Evolutionary conservation across 1,284 basidiomycete genomes (phyloP).

Genomic region (Rhodotorula glutinis): DNA sequence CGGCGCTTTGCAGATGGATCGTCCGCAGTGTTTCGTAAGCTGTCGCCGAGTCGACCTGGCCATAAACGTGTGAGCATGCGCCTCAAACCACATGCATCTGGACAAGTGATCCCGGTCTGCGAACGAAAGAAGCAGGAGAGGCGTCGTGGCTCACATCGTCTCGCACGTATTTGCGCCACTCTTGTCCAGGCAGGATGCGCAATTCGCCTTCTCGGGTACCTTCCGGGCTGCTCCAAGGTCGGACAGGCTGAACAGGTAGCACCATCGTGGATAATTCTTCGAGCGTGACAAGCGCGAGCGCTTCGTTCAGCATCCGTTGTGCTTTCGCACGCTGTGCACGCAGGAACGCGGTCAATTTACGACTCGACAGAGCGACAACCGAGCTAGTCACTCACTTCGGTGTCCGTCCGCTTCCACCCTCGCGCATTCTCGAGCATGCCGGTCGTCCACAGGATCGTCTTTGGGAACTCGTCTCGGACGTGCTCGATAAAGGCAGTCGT

Average conservation of each 20-base stretch:
- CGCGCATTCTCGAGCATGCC: slow-evolving; percentile 17
- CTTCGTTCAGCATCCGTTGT: slow-evolving; percentile 27
- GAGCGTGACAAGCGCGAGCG: slow-evolving; percentile 16
- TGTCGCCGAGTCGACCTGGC: slow-evolving; percentile 13
- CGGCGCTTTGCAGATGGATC: slow-evolving; percentile 27
- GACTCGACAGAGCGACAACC: neutral
- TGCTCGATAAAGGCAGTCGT: slow-evolving; percentile 27
- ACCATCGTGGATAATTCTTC: slow-evolving; percentile 30
- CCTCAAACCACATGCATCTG: no score
- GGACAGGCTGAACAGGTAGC: slow-evolving; percentile 32
- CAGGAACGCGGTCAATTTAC: no score
- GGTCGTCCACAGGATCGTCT: slow-evolving; percentile 25
- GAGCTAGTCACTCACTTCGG: slow-evolving; percentile 5
- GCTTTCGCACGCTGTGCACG: slow-evolving; percentile 14
- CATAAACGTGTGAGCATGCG: neutral
- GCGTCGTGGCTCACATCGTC: slow-evolving; percentile 20
- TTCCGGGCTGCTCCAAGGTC: neutral
- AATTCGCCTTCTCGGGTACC: neutral
- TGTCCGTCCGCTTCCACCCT: slow-evolving; percentile 26
- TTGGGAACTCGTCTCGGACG: slow-evolving; percentile 34
- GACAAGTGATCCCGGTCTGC: no score
- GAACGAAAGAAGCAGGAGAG: no score
- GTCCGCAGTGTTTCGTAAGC: slow-evolving; percentile 21
- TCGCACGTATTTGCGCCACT: slow-evolving; percentile 20
- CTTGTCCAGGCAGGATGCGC: slow-evolving; percentile 1